These are phyloP conservation scores for Tolypocladium guangdongense DNA, from an alignment of 2,329 filamentous ascomycete genomes.

Conservation along the genomic window DNA sequence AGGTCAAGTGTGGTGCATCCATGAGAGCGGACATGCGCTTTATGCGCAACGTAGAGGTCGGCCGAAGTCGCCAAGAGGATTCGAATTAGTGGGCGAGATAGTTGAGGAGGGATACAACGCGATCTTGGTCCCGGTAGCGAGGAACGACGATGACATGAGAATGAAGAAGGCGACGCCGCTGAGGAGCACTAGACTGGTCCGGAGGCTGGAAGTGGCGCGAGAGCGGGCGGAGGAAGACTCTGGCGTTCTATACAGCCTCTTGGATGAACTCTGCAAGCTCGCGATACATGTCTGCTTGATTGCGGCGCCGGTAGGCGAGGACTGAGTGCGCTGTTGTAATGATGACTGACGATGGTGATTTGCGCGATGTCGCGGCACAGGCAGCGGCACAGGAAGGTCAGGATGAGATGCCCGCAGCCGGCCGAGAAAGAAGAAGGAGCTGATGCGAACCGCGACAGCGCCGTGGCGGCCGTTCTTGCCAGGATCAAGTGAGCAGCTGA, in stretches of 20 bases:
- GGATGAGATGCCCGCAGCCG: not conserved
- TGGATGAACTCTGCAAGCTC: not conserved
- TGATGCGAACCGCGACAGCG: not conserved
- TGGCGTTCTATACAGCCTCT: not conserved
- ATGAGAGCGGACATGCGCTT: constrained; percentile 5
- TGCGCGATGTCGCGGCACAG: not conserved
- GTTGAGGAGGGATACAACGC: not conserved
- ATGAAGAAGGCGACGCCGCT: not conserved
- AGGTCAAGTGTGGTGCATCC: constrained; percentile 12
- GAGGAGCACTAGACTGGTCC: not conserved
- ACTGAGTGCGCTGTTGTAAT: not conserved
- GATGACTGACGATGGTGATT: not conserved
- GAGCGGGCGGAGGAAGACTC: not conserved
- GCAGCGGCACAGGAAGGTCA: not conserved
- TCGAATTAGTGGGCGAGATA: not conserved
- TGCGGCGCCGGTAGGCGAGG: not conserved
- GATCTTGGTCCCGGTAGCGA: not conserved
- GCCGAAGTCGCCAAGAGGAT: not conserved
- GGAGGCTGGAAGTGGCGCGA: not conserved
- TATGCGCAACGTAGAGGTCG: not conserved
- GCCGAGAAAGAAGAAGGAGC: too few species aligned
- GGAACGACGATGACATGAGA: not conserved
- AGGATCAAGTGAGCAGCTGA: not conserved
- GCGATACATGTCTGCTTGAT: not conserved
- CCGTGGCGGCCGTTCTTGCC: not conserved